Percentiles rank a stretch among this genome's conserved stretches.
Conservation (phyloP, 441 rosid species). For the Cnidoscolus chayamansa region DNA sequence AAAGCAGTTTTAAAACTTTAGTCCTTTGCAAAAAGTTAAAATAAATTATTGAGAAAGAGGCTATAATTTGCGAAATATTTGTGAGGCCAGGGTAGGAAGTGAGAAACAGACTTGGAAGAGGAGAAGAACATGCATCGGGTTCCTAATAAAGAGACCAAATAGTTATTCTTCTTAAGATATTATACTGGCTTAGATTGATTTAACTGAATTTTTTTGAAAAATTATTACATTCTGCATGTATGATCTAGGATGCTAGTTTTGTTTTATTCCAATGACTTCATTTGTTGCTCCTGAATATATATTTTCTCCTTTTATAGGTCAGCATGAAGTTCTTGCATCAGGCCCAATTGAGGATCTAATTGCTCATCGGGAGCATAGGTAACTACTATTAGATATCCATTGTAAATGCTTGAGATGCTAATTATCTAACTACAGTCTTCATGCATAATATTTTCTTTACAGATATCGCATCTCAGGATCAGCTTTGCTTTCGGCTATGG, state of each 20-base stretch:
- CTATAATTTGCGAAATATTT: no score
- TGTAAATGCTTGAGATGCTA: slow-evolving; percentile 16
- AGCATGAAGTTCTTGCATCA: slow-evolving; percentile 98
- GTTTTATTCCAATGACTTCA: background rate
- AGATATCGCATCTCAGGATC: slow-evolving; percentile 99
- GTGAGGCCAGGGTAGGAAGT: background rate
- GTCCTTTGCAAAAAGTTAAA: background rate
- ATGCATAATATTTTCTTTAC: slow-evolving; percentile 27
- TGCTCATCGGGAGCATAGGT: slow-evolving; percentile 99
- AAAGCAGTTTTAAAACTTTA: background rate
- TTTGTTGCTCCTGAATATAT: slow-evolving; percentile 8
- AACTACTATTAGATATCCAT: slow-evolving; percentile 19
- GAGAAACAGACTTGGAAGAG: background rate
- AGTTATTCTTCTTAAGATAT: background rate
- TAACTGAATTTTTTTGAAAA: background rate
- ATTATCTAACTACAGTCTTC: slow-evolving; percentile 18
- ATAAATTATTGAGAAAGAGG: no score
- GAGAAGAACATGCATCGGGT: no score
- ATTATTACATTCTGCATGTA: no score
- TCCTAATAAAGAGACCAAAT: background rate
- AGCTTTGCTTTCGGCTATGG: slow-evolving; percentile 93
- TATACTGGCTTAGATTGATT: background rate
- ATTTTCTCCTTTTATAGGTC: slow-evolving; percentile 47
- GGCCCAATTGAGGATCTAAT: slow-evolving; percentile 99
- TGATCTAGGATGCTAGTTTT: no score